phyloP scores from a whole-genome alignment of 1,284 basidiomycete species.

The Cutaneotrichosporon cutaneum region DNA sequence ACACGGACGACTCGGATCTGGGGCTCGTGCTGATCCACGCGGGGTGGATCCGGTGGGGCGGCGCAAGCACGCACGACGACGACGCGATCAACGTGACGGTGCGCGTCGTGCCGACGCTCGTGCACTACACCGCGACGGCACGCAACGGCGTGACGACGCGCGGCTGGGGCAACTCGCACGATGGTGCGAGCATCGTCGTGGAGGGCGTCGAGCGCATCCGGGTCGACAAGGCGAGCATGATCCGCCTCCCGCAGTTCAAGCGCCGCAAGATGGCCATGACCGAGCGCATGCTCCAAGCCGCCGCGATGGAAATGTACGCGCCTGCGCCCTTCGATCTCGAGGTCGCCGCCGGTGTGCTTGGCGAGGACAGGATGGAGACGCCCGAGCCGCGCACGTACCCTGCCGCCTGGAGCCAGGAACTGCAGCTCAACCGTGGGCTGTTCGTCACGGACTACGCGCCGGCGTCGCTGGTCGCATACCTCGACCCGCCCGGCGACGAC shows the following conservation, averaged over 20 bases:
- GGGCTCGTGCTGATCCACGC: slow-evolving; percentile 58
- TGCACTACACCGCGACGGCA: slow-evolving; percentile 57
- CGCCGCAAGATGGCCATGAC: slow-evolving; percentile 31
- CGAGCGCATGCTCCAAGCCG: slow-evolving; percentile 15
- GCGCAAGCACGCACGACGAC: slow-evolving; percentile 18
- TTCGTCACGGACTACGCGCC: slow-evolving; percentile 28
- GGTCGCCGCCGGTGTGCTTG: slow-evolving; percentile 14
- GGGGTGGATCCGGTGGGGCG: slow-evolving; percentile 56
- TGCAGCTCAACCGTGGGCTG: slow-evolving; percentile 12
- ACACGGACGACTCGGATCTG: slow-evolving; percentile 62
- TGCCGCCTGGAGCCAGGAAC: neutral
- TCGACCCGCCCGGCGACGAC: slow-evolving; percentile 17
- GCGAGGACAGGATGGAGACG: slow-evolving; percentile 23
- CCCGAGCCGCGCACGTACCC: slow-evolving; percentile 1
- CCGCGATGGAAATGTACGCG: slow-evolving; percentile 8
- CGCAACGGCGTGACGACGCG: slow-evolving; percentile 56
- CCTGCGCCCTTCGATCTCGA: slow-evolving; percentile 10
- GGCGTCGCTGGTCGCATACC: slow-evolving; percentile 23
- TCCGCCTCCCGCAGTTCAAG: slow-evolving; percentile 18
- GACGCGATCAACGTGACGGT: slow-evolving; percentile 55
- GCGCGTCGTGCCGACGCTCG: slow-evolving; percentile 56
- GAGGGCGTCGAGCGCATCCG: slow-evolving; percentile 55
- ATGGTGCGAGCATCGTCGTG: slow-evolving; percentile 58
- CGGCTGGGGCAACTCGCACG: slow-evolving; percentile 61
- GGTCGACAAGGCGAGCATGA: slow-evolving; percentile 31